These are phyloP conservation scores for Aspergillus aculeatinus DNA, from an alignment of 2,329 filamentous ascomycete genomes.

Conservation along the genomic window DNA sequence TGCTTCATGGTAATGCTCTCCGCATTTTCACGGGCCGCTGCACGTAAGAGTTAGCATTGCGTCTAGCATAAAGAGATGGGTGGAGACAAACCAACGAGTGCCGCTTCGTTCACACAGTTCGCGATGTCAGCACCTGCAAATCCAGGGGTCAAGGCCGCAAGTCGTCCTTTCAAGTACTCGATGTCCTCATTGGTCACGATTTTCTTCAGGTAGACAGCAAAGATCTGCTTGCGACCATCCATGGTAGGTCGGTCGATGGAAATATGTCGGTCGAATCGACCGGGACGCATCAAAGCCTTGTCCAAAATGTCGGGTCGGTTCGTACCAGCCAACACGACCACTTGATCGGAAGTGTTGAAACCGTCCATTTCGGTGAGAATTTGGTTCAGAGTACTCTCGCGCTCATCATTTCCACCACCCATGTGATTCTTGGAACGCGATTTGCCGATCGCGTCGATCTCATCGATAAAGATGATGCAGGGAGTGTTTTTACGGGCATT, in stretches of 20 bases:
- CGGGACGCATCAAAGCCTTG: constrained; percentile 92
- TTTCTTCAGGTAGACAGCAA: constrained; percentile 89
- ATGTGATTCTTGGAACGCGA: constrained; percentile 80
- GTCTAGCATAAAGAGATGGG: not conserved
- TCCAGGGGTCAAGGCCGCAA: constrained; percentile 89
- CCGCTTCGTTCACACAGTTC: constrained; percentile 97
- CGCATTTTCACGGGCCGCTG: constrained; percentile 80
- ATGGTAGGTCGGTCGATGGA: constrained; percentile 93
- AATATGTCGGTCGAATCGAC: constrained; percentile 96
- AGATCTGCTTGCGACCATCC: constrained; percentile 94
- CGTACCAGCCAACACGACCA: constrained; percentile 94
- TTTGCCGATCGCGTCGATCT: constrained; percentile 96
- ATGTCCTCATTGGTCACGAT: constrained; percentile 90
- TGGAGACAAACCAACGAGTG: constrained; percentile 74
- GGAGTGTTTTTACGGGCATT: constrained; percentile 94
- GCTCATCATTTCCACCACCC: constrained; percentile 91
- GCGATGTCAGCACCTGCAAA: constrained; percentile 98
- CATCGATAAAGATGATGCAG: constrained; percentile 99
- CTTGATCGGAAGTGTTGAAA: constrained; percentile 94
- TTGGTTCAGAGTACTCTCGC: constrained; percentile 95
- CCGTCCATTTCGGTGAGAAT: constrained; percentile 99
- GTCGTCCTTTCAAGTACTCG: constrained; percentile 80
- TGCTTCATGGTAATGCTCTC: constrained; percentile 81
- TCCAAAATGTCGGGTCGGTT: constrained; percentile 94
- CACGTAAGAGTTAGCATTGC: constrained; percentile 41